Evolutionary conservation across 1,139 yeast genomes (phyloP).

Genomic region (Lodderomyces parapsilosis): DNA sequence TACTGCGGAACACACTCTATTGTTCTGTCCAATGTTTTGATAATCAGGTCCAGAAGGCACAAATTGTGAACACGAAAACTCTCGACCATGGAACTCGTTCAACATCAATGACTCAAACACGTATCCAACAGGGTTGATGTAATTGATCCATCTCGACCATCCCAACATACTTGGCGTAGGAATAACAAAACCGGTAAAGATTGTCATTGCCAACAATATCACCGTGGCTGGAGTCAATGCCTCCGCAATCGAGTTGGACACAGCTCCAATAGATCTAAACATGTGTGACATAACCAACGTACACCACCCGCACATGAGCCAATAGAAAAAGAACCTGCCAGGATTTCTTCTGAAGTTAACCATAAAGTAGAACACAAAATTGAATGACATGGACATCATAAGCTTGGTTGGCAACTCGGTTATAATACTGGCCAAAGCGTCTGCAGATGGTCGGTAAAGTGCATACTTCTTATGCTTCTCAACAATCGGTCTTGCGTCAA

Average conservation of each 20-base stretch:
- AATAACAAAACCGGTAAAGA: constrained; percentile 60
- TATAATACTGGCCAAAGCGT: constrained; percentile 56
- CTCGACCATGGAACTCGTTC: constrained; percentile 51
- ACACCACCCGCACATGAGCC: constrained; percentile 41
- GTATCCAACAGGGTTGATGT: constrained; percentile 56
- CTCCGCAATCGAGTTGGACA: constrained; percentile 52
- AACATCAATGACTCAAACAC: constrained; percentile 56
- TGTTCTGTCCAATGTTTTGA: constrained; percentile 26
- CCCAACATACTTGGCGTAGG: constrained; percentile 59
- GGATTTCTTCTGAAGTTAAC: constrained; percentile 54
- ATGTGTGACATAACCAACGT: constrained; percentile 55
- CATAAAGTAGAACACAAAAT: constrained; percentile 56
- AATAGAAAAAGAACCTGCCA: constrained; percentile 60
- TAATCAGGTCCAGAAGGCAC: constrained; percentile 43
- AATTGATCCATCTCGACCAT: constrained; percentile 64
- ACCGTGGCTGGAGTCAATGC: constrained; percentile 66
- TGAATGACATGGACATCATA: constrained; percentile 43
- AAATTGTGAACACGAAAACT: constrained; percentile 46
- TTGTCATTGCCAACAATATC: constrained; percentile 49
- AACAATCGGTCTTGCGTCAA: constrained; percentile 57
- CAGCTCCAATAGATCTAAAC: constrained; percentile 60
- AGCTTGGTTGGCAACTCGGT: constrained; percentile 60
- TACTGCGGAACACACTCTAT: constrained; percentile 59
- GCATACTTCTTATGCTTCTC: constrained; percentile 65
- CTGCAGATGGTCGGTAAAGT: constrained; percentile 64